Evolutionary conservation across 2,329 filamentous ascomycete genomes (phyloP).

Genomic region (Apiospora arundinis): DNA sequence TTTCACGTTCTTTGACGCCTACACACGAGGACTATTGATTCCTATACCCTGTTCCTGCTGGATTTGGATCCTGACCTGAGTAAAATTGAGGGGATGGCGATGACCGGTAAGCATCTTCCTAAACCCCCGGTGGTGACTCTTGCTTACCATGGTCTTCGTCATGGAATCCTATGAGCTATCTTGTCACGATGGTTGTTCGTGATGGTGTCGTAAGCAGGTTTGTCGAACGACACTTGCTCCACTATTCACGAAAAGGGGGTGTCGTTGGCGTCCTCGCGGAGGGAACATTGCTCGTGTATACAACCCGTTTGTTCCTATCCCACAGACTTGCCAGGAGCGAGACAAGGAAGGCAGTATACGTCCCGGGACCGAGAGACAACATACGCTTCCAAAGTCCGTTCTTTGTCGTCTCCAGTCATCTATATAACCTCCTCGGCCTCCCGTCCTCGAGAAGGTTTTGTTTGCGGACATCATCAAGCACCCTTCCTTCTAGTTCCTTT

Average conservation of each 20-base stretch:
- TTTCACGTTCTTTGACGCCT: background rate
- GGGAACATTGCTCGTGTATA: background rate
- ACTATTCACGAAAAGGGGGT: background rate
- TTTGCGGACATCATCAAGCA: conserved; percentile 4
- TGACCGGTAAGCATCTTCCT: background rate
- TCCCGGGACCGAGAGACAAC: background rate
- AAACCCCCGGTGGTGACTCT: background rate
- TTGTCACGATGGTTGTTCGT: background rate
- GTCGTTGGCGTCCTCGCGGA: background rate
- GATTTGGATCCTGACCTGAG: conserved; percentile 5
- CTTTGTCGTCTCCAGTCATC: background rate
- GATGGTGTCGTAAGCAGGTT: background rate
- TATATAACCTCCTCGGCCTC: no score
- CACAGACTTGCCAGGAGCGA: background rate
- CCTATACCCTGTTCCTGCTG: conserved; percentile 1
- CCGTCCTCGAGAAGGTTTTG: background rate
- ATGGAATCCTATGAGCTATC: background rate
- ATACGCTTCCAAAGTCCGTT: background rate
- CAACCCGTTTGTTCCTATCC: background rate
- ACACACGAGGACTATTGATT: conserved; percentile 7
- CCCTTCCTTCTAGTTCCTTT: background rate
- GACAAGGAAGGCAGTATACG: no score
- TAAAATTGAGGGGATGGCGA: background rate
- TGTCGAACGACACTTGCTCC: background rate
- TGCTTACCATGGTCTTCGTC: background rate